A percentile compares a stretch with the other conserved stretches of the same genome.
phyloP scores from a whole-genome alignment of 306 rosid genomes.

The Trifolium subterraneum region DNA sequence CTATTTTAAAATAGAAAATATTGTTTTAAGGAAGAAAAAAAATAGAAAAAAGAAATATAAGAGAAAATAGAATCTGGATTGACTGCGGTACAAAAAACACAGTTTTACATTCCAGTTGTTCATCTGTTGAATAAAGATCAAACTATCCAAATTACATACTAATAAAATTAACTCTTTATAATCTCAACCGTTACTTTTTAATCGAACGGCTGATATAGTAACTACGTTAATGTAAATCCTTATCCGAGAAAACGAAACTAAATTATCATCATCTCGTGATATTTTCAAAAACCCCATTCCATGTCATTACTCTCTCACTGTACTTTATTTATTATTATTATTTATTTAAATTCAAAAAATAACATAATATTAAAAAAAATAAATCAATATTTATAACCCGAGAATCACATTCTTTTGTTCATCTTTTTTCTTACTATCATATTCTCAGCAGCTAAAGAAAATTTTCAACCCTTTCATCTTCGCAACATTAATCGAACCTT shows the following conservation, averaged over 20 bases:
- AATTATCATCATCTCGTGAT: not conserved
- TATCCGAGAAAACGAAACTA: not conserved
- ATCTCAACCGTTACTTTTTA: too few species aligned
- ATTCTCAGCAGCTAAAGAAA: not conserved
- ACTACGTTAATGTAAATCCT: too few species aligned
- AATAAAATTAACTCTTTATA: too few species aligned
- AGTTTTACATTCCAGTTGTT: too few species aligned
- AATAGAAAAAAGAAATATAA: too few species aligned
- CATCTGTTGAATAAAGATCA: too few species aligned
- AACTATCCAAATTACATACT: too few species aligned
- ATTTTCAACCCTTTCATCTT: not conserved
- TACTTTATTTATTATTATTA: not conserved
- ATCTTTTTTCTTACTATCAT: slow-evolving; percentile 8
- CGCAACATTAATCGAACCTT: slow-evolving; percentile 4
- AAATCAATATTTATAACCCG: not conserved
- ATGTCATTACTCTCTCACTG: not conserved
- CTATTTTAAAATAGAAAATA: too few species aligned
- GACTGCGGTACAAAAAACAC: too few species aligned
- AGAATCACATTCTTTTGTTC: slow-evolving; percentile 35
- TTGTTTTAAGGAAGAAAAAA: too few species aligned
- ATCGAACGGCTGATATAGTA: too few species aligned
- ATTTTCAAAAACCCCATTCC: not conserved
- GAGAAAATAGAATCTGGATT: too few species aligned
- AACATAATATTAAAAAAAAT: not conserved
- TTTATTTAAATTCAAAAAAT: not conserved